Evolutionary conservation across 2,329 filamentous ascomycete genomes (phyloP).

Genomic region (Pseudogymnoascus sp.): DNA sequence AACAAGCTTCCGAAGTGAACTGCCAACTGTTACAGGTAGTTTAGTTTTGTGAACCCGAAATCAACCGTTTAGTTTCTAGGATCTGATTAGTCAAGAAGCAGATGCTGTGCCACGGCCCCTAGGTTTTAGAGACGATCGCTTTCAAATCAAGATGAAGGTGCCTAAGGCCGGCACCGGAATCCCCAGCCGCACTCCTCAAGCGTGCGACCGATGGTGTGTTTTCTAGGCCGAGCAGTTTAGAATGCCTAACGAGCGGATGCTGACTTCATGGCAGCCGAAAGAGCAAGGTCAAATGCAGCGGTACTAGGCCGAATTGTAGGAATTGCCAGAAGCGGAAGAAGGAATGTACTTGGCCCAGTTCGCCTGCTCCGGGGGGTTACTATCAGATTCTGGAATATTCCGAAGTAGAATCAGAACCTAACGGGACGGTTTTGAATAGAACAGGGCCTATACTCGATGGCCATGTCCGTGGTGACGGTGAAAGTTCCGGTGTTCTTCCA

Average conservation of each 20-base stretch:
- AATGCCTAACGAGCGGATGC: neutral
- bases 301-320: conserved; percentile 7
- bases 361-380: neutral
- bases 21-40: neutral
- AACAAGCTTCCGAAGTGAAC: neutral
- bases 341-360: neutral
- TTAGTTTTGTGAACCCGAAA: neutral
- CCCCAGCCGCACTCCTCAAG: conserved; percentile 11
- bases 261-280: conserved; percentile 6
- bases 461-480: neutral
- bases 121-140: neutral
- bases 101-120: neutral
- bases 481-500: neutral
- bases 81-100: neutral
- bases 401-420: neutral
- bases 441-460: neutral
- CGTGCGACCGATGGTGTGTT: conserved; percentile 12
- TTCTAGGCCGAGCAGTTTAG: neutral
- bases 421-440: neutral
- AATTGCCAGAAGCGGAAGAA: conserved; percentile 10
- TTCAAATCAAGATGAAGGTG: neutral
- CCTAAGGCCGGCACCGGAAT: neutral
- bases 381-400: neutral
- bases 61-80: neutral
- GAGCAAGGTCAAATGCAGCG: conserved; percentile 12